Base-by-base conservation (phyloP, 2,329 filamentous ascomycete genomes). In the Ophiosphaerella korrae region DNA sequence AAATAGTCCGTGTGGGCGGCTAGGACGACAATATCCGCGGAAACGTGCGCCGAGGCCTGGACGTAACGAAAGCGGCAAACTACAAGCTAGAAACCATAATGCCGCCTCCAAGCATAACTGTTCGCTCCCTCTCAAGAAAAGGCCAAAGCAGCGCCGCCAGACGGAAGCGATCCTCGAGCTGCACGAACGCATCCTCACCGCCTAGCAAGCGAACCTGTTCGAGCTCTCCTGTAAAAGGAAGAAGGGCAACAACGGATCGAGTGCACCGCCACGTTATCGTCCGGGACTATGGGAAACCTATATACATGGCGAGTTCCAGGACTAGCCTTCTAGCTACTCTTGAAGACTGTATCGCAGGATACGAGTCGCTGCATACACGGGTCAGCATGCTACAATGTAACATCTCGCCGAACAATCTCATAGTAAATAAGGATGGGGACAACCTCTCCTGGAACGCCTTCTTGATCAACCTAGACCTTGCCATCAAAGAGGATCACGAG, bases 391-490 rank as follows among this genome's bases (percentile, higher is more conserved):
- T 18, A 3, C 18, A 18, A 18, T 18, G 18, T 3, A 3, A 18
- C 18, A 18, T 18, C 3, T 18, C 18, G 2, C 68, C 75, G 26
- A 72, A 74, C 39, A 81, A 81, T 51, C 68, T 81, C 9, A 75
- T 81, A 57, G 72, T 82, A 2, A 79, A 80, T 54, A 67, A 80
- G 52, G 72, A 80, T 12, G 45, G 67, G 13, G 47, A 69, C 0
- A 75, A 77, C 53, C 66, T 63, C 21, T 79, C 62, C 18, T 75
- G 64, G 73, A 60, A 39, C 42, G 53, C 66, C 1, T 80, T 79
- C 41, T 58, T 78, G 23, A 78, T 80, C 45, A 73, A 79, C 50
- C 72, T 81, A 36, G 49, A 64, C 38, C 56, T 62, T 51, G 63
- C 71, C 2, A 72, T 80, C 39, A 71, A 60, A 49, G 64, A 68